Evolutionary conservation across 495 filamentous ascomycete genomes (phyloP), one percentile per base, ranked within the genome.

Genomic region (Mycothermus thermophilus): DNA sequence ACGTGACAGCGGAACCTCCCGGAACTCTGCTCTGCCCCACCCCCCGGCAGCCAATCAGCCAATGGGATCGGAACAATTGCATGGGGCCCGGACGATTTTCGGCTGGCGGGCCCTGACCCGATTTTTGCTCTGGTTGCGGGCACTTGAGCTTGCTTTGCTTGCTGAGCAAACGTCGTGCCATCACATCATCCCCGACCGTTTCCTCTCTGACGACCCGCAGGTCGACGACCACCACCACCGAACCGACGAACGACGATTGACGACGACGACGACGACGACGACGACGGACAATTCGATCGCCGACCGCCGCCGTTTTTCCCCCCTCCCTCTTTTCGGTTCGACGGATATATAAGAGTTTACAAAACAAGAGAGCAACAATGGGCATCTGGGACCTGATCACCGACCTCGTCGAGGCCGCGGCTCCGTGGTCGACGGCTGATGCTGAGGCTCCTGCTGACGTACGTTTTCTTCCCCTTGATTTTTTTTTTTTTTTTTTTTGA

Each of bases 361-460:
- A 11, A 25, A 25, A 25, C 6, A 25, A 25, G 11, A 25, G 30
- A 40, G 44, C 48, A 25, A 59, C 48, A 49, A 72, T 72, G 67
- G 69, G 66, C 56, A 62, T 72, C 60, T 74, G 65, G 60, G 65
- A 72, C 54, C 51, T 55, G 46, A 59, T 68, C 36, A 56, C 52
- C 35, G 67, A 71, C 54, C 54, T 72, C 46, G 50, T 69, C 47
- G 66, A 70, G 53, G 69, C 68, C 30, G 66, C 63, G 35, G 53
- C 58, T 54, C 70, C 71, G 47, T 73, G 67, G 68, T 53, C 52
- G 39, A 58, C 60, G 34, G 67, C 57, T 44, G 66, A 72, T 53
- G 69, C 69, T 35, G 69, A 74, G 50, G 68, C 69, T 15, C 60
- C 64, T 34, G 59, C 59, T 35, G 44, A 47, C 23, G 18, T 35